Evolutionary conservation across 495 filamentous ascomycete species (phyloP).

Genomic region (Trichoderma reesei): DNA sequence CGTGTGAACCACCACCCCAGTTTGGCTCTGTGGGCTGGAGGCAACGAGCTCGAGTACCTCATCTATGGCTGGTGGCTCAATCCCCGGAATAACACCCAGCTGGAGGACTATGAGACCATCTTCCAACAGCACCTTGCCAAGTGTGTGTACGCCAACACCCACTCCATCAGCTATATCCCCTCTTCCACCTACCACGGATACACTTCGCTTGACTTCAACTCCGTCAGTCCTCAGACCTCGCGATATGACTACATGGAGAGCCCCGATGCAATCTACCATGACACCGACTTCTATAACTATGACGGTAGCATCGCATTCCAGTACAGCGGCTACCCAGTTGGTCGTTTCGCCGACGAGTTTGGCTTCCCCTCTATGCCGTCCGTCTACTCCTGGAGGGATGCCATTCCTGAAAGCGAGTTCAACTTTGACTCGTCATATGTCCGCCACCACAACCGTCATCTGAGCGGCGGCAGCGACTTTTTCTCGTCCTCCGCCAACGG

Average conservation of each 20-base stretch:
- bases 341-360: constrained; percentile 59
- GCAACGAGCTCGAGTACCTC: constrained; percentile 54
- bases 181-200: constrained; percentile 58
- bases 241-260: constrained; percentile 49
- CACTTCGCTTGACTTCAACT: constrained; percentile 45
- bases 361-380: constrained; percentile 61
- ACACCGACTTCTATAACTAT: constrained; percentile 66
- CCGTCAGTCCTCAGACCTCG: constrained; percentile 47
- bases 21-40: constrained; percentile 55
- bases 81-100: constrained; percentile 32
- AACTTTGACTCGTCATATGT: constrained; percentile 52
- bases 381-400: constrained; percentile 51
- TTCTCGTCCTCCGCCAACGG: constrained; percentile 38
- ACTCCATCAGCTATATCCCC: constrained; percentile 57
- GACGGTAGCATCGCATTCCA: constrained; percentile 47
- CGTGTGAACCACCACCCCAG: constrained; percentile 59
- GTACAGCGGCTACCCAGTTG: constrained; percentile 45
- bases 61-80: constrained; percentile 34
- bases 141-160: constrained; percentile 53
- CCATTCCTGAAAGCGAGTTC: constrained; percentile 39
- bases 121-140: constrained; percentile 52
- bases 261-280: constrained; percentile 48
- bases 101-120: constrained; percentile 51
- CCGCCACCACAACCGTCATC: constrained; percentile 54
- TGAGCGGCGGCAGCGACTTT: neutral